Evolutionary conservation across 1,284 basidiomycete species (phyloP).

Genomic region (Singerocomus inundabilis): DNA sequence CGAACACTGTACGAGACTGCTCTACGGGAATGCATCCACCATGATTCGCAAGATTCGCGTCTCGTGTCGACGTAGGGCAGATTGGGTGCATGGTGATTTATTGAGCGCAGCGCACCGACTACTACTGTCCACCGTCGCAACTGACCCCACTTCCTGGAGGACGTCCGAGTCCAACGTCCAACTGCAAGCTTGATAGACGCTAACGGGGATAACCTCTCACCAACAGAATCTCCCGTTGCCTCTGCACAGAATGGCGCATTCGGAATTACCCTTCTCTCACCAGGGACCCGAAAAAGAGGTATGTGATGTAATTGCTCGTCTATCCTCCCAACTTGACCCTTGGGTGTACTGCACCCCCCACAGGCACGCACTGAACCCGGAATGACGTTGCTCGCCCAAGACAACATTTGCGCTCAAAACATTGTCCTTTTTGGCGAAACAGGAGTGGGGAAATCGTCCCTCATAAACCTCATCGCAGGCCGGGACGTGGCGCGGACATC

Average conservation of each 20-base stretch:
- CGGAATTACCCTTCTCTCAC: not conserved
- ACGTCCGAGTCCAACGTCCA: not conserved
- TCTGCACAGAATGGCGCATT: not conserved
- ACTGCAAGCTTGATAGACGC: not conserved
- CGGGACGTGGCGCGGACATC: not conserved
- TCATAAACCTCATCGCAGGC: constrained; percentile 6
- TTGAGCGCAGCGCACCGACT: no score
- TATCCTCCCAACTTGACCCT: not conserved
- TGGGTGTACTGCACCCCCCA: not conserved
- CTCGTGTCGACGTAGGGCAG: not conserved
- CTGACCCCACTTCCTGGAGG: not conserved
- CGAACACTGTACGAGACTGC: no score
- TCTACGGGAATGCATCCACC: no score
- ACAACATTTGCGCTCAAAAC: not conserved
- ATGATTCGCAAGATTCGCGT: not conserved
- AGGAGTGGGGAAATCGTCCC: constrained; percentile 6
- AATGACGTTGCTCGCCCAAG: not conserved
- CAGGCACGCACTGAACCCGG: not conserved
- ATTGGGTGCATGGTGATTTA: not conserved
- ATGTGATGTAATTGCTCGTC: not conserved
- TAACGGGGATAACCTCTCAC: not conserved
- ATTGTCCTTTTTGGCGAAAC: constrained; percentile 8
- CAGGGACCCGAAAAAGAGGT: not conserved
- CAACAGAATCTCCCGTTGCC: not conserved
- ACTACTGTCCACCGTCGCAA: not conserved